Conservation (phyloP, 495 filamentous ascomycete genomes). For the Podospora australis region DNA sequence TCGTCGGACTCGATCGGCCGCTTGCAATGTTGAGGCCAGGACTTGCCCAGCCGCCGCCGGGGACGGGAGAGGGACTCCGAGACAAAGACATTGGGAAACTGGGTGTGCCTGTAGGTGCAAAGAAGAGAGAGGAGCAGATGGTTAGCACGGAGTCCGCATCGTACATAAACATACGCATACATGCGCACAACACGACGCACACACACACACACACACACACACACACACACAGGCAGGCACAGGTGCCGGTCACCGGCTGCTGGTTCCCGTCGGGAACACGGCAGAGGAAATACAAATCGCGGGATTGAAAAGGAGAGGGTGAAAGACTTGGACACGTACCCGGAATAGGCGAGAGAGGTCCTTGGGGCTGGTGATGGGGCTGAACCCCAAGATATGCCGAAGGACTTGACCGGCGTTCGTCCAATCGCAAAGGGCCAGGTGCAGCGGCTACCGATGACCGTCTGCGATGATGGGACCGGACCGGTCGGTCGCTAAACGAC, state of each 20-base stretch:
- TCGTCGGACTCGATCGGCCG: slow-evolving; percentile 60
- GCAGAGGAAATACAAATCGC: neutral
- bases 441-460: slow-evolving; percentile 28
- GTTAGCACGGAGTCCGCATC: neutral
- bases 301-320: neutral
- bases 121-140: slow-evolving; percentile 12
- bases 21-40: slow-evolving; percentile 69
- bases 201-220: no score
- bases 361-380: slow-evolving; percentile 30
- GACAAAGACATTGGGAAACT: slow-evolving; percentile 67
- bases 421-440: slow-evolving; percentile 26
- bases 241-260: slow-evolving; percentile 3
- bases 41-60: slow-evolving; percentile 80
- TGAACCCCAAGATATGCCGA: slow-evolving; percentile 31
- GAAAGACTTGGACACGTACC: slow-evolving; percentile 27
- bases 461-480: slow-evolving; percentile 35
- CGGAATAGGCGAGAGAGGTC: slow-evolving; percentile 34
- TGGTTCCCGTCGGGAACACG: slow-evolving; percentile 14
- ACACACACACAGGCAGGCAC: no score
- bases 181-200: no score
- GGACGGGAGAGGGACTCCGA: slow-evolving; percentile 74
- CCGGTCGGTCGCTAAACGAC: slow-evolving; percentile 37
- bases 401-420: slow-evolving; percentile 19
- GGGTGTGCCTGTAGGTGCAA: slow-evolving; percentile 35
- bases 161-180: no score